Evolutionary conservation across 345 rosid species (phyloP), one percentile per base, ranked within the genome.

Genomic region (Camelina hispida): DNA sequence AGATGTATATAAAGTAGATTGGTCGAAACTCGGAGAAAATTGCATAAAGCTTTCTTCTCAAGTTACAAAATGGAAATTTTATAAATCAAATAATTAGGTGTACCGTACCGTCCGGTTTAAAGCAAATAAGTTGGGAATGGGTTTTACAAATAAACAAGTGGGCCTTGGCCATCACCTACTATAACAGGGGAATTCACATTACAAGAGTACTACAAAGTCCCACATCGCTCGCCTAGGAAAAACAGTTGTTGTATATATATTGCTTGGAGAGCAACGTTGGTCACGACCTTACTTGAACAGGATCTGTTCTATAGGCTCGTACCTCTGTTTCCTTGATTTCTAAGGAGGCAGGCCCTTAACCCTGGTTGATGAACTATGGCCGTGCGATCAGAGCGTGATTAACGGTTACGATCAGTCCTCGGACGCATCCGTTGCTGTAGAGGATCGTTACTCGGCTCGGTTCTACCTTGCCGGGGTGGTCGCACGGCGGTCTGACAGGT

Each of bases 221-320:
- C 65, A 38, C 65, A 37, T 60, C 47, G 47, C 4, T 1, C 5
- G 0, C 0, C 1, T 12, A 4, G 3, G 11, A 3, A 35, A 0
- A 0, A 17, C 2, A 2, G 3, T 11, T 0, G 0, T 7, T 6
- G 37, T 0, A 1, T 40, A 38, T 61, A 61, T 60, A 38, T 38
- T 0, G 6, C 0, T 0, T 1, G 20, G 17, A 12, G 0, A 38
- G 0, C 65, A 20, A 0, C 1, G 0, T 0, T 11, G 1, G 30
- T 60, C 47, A 60, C 65, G 65, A 60, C 65, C 52, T 63, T 44
- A 63, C 68, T 63, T 63, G 53, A 63, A 44, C 68, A 63, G 53
- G 54, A 63, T 63, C 54, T 44, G 52, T 63, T 44, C 53, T 63
- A 44, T n/a, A 63, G 68, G 54, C 68, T 63, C 53, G 68, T 63